These are phyloP conservation scores for Coniochaeta prunicola DNA, from an alignment of 2,329 filamentous ascomycete genomes.

Conservation along the genomic window DNA sequence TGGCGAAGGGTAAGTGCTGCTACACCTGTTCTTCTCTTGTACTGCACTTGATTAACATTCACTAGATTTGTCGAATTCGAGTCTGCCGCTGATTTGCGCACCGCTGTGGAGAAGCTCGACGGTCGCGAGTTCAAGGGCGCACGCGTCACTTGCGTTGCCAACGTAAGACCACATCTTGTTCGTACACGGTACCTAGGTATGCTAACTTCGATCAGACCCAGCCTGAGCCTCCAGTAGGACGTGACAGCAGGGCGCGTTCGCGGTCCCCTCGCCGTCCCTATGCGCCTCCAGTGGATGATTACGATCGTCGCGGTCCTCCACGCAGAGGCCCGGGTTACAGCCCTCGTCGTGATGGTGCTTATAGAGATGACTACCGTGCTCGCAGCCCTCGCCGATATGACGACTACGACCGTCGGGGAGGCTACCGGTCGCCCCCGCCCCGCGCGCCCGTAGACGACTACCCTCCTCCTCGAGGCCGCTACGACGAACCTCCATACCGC, in stretches of 20 bases:
- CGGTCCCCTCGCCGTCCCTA: constrained; percentile 66
- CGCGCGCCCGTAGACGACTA: constrained; percentile 74
- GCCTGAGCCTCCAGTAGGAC: constrained; percentile 57
- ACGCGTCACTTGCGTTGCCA: constrained; percentile 76
- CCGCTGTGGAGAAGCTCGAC: constrained; percentile 92
- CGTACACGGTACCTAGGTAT: not conserved
- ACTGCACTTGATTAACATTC: constrained; percentile 7
- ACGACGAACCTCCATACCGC: constrained; percentile 74
- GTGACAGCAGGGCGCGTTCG: constrained; percentile 67
- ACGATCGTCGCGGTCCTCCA: constrained; percentile 71
- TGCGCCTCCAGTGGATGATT: constrained; percentile 65
- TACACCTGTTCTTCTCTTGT: not conserved
- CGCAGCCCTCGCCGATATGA: constrained; percentile 78
- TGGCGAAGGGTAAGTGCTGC: constrained; percentile 73
- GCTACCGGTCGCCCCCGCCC: constrained; percentile 68
- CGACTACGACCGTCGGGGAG: constrained; percentile 80
- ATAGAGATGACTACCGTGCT: constrained; percentile 75
- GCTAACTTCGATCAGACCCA: constrained; percentile 54
- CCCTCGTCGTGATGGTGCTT: constrained; percentile 57
- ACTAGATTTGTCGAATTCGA: constrained; percentile 95
- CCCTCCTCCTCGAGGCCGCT: constrained; percentile 55
- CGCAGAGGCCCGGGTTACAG: constrained; percentile 65
- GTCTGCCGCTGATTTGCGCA: constrained; percentile 79
- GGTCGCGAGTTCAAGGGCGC: constrained; percentile 87
- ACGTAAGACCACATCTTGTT: constrained; percentile 55